phyloP scores from a whole-genome alignment of 192 early-diverging fungal species.

The Thamnidium elegans region DNA sequence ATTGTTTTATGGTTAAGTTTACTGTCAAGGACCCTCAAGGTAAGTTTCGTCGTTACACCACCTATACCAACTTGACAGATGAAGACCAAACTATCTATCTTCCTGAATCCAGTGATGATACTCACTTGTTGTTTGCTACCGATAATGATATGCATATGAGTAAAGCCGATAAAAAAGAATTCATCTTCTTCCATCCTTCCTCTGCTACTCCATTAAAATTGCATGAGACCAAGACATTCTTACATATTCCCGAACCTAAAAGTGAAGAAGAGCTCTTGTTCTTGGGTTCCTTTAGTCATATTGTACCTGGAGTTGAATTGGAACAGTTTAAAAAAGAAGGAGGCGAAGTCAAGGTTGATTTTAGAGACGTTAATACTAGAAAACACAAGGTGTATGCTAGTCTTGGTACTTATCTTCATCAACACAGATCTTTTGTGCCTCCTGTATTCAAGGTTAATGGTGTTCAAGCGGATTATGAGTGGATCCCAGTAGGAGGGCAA shows the following conservation, averaged over 20 bases:
- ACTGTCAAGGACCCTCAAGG: slow-evolving; percentile 3
- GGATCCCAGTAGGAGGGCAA: slow-evolving; percentile 11
- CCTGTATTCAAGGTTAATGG: neutral
- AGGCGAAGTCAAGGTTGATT: slow-evolving; percentile 14
- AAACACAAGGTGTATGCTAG: slow-evolving; percentile 17
- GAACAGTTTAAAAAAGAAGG: neutral
- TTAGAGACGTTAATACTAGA: slow-evolving; percentile 4
- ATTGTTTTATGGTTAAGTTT: slow-evolving; percentile 41
- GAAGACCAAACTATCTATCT: slow-evolving; percentile 40
- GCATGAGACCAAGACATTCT: slow-evolving; percentile 41
- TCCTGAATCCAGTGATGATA: slow-evolving; percentile 20
- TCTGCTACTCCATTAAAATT: slow-evolving; percentile 29
- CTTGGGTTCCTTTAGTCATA: slow-evolving; percentile 36
- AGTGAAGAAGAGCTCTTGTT: slow-evolving; percentile 8
- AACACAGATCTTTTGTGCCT: neutral
- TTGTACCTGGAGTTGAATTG: slow-evolving; percentile 38
- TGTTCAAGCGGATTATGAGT: neutral
- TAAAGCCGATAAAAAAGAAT: slow-evolving; percentile 20
- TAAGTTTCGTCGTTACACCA: slow-evolving; percentile 22
- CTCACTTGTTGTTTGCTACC: slow-evolving; percentile 20
- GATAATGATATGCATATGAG: slow-evolving; percentile 13
- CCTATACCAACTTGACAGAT: slow-evolving; percentile 38
- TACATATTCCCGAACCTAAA: slow-evolving; percentile 28
- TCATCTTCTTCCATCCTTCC: slow-evolving; percentile 38
- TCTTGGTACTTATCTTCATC: neutral